Percentiles rank a stretch among this genome's conserved stretches.
These are phyloP conservation scores for Boeremia lycopersici DNA, from an alignment of 2,329 filamentous ascomycete species.

Conservation along the genomic window DNA sequence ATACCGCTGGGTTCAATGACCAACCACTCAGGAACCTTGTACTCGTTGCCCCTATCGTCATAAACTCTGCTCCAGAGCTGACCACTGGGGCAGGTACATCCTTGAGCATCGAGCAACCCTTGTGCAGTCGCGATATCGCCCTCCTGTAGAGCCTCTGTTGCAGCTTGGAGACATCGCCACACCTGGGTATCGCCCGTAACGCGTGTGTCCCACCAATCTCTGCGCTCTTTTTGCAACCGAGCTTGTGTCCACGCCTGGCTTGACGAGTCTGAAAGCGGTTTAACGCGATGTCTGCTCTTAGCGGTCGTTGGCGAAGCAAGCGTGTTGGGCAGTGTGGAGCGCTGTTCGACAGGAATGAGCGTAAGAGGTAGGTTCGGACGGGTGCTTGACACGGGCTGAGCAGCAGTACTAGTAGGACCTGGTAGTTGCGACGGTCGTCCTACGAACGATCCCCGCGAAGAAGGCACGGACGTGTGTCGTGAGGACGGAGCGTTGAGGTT, in stretches of 20 bases:
- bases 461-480: slow-evolving; percentile 6
- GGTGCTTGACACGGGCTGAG: slow-evolving; percentile 10
- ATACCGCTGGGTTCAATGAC: slow-evolving; percentile 52
- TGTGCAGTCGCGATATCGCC: slow-evolving; percentile 66
- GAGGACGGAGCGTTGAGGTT: slow-evolving; percentile 28
- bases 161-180: slow-evolving; percentile 76
- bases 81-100: slow-evolving; percentile 56
- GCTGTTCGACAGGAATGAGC: slow-evolving; percentile 30
- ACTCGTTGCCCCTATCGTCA: slow-evolving; percentile 52
- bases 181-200: slow-evolving; percentile 78
- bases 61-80: slow-evolving; percentile 51
- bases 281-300: slow-evolving; percentile 25
- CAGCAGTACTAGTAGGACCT: not conserved
- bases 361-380: slow-evolving; percentile 38
- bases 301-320: slow-evolving; percentile 28
- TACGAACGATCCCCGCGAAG: slow-evolving; percentile 5
- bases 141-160: slow-evolving; percentile 69
- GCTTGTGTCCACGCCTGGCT: slow-evolving; percentile 58
- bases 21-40: slow-evolving; percentile 54
- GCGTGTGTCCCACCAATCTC: slow-evolving; percentile 88
- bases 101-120: slow-evolving; percentile 77
- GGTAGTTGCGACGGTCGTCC: not conserved
- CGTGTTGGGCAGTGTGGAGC: slow-evolving; percentile 37
- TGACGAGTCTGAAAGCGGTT: slow-evolving; percentile 28
- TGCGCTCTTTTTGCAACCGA: slow-evolving; percentile 72